Conservation (phyloP, 78 protist species). For the Protostelium mycophagum region DNA sequence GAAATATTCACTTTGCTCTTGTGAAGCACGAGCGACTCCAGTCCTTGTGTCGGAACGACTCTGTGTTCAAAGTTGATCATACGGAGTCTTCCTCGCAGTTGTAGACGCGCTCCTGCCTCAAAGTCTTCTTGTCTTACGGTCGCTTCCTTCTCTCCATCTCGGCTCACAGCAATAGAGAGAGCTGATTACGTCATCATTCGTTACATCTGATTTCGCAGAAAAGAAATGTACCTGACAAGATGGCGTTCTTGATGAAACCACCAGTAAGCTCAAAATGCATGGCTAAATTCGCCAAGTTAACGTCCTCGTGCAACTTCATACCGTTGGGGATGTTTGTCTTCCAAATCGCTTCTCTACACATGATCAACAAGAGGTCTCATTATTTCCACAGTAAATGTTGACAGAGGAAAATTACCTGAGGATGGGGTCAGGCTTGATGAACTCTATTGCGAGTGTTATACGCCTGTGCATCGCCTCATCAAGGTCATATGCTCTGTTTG, state of each 20-base stretch:
- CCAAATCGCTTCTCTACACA: background rate
- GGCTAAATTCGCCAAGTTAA: constrained; percentile 51
- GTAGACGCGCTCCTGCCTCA: constrained; percentile 41
- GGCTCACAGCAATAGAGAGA: background rate
- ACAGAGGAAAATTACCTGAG: constrained; percentile 44
- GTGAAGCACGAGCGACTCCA: constrained; percentile 26
- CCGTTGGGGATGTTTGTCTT: background rate
- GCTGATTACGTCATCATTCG: background rate
- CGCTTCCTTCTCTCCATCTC: background rate
- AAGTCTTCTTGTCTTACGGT: constrained; percentile 34
- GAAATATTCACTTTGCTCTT: no score
- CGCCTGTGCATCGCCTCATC: constrained; percentile 80
- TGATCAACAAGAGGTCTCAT: background rate
- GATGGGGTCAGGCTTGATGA: constrained; percentile 39
- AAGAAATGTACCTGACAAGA: constrained; percentile 51
- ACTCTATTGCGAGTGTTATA: constrained; percentile 63
- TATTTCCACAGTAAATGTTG: background rate
- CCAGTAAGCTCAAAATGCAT: constrained; percentile 66
- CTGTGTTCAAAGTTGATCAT: constrained; percentile 37
- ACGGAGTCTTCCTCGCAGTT: constrained; percentile 22
- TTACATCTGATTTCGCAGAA: constrained; percentile 24
- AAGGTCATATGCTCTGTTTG: constrained; percentile 63
- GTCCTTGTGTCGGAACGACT: constrained; percentile 48
- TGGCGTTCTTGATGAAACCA: constrained; percentile 73
- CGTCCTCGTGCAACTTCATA: constrained; percentile 14